Evolutionary conservation across 2,329 filamentous ascomycete genomes (phyloP).

Genomic region (Arthrocladium fulminans): DNA sequence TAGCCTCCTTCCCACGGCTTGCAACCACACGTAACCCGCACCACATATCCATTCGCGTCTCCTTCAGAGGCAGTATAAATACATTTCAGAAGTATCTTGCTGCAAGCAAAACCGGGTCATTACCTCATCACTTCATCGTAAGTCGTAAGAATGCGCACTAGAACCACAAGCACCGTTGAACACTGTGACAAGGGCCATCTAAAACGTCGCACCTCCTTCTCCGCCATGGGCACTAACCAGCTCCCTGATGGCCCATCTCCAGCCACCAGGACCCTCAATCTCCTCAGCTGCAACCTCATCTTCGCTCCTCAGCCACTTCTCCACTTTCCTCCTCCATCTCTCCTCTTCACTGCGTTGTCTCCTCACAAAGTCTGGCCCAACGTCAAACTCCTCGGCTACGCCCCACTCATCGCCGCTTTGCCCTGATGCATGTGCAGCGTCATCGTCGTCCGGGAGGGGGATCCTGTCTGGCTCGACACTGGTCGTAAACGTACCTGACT

Average conservation of each 20-base stretch:
- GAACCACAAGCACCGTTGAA: neutral
- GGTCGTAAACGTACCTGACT: neutral
- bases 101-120: neutral
- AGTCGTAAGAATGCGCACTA: neutral
- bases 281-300: slow-evolving; percentile 39
- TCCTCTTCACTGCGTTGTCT: slow-evolving; percentile 87
- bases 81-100: neutral
- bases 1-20: neutral
- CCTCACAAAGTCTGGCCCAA: slow-evolving; percentile 86
- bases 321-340: slow-evolving; percentile 79
- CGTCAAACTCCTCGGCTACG: slow-evolving; percentile 93
- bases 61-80: neutral
- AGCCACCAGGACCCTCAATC: slow-evolving; percentile 45
- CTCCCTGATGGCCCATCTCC: slow-evolving; percentile 65
- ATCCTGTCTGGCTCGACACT: slow-evolving; percentile 11
- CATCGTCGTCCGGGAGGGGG: slow-evolving; percentile 15
- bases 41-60: neutral
- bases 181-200: too few species aligned
- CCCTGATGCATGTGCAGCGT: slow-evolving; percentile 30
- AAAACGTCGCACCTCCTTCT: neutral
- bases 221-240: slow-evolving; percentile 24
- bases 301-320: slow-evolving; percentile 61
- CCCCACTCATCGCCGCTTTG: slow-evolving; percentile 56
- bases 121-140: neutral
- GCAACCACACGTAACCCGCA: neutral